Conservation (phyloP, 352 stramenopile genomes). For the Phytophthora agathidicida region DNA sequence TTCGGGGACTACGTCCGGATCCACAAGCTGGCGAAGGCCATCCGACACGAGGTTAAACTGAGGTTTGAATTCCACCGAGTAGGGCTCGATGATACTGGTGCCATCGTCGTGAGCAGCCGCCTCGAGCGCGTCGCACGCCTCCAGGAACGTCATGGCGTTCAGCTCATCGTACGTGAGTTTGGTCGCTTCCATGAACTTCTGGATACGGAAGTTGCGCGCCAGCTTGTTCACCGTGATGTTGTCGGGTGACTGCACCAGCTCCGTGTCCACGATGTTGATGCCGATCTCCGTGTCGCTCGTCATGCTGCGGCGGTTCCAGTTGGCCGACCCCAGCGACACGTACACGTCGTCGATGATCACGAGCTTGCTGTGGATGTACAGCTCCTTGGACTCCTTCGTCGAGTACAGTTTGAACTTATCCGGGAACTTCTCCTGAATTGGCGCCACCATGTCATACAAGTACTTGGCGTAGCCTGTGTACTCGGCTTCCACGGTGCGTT, state of each 20-base stretch:
- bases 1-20: constrained; percentile 32
- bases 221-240: constrained; percentile 50
- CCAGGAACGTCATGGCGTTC: constrained; percentile 21
- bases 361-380: constrained; percentile 87
- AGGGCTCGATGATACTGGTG: constrained; percentile 31
- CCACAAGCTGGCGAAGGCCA: constrained; percentile 28
- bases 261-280: constrained; percentile 57
- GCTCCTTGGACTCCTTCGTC: constrained; percentile 45
- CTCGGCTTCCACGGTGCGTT: constrained; percentile 29
- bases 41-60: constrained; percentile 36
- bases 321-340: constrained; percentile 86
- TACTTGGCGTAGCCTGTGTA: constrained; percentile 71
- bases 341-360: constrained; percentile 88
- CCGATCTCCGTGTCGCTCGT: constrained; percentile 71
- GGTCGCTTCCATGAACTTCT: constrained; percentile 60
- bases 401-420: constrained; percentile 69
- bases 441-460: constrained; percentile 63
- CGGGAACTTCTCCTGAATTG: constrained; percentile 55
- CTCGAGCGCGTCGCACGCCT: constrained; percentile 31
- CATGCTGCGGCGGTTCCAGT: constrained; percentile 93
- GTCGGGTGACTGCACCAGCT: constrained; percentile 38
- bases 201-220: constrained; percentile 51
- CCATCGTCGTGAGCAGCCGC: constrained; percentile 16
- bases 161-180: constrained; percentile 26
- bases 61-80: constrained; percentile 31